These are phyloP conservation scores for Incumbomyces lentus DNA, from an alignment of 2,329 filamentous ascomycete species.

Conservation along the genomic window DNA sequence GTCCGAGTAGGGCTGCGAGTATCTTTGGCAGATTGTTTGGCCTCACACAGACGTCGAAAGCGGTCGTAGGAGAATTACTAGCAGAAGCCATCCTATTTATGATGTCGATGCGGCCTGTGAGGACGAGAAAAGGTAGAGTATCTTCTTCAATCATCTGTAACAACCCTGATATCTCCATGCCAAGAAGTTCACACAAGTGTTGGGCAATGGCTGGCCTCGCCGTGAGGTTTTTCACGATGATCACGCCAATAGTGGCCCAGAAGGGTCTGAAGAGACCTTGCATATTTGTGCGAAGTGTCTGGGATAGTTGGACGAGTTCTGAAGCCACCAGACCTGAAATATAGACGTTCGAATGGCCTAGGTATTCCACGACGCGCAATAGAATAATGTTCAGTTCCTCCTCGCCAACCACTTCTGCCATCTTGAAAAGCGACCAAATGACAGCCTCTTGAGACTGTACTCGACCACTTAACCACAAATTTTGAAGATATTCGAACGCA, in stretches of 20 bases:
- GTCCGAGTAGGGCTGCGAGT: conserved; percentile 47
- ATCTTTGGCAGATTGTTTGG: conserved; percentile 50
- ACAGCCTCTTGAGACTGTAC: conserved; percentile 68
- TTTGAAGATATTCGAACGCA: conserved; percentile 60
- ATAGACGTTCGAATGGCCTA: conserved; percentile 72
- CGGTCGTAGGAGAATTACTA: conserved; percentile 38
- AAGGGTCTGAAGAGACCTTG: conserved; percentile 70
- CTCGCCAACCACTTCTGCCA: conserved; percentile 66
- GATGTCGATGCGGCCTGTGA: conserved; percentile 65
- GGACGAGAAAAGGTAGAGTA: conserved; percentile 75
- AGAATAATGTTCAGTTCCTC: conserved; percentile 80
- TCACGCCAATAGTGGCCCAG: conserved; percentile 75
- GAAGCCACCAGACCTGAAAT: conserved; percentile 73
- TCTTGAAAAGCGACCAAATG: conserved; percentile 74
- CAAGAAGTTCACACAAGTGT: conserved; percentile 66
- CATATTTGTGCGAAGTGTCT: conserved; percentile 51
- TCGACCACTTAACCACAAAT: conserved; percentile 58
- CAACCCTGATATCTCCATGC: conserved; percentile 61
- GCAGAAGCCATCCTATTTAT: conserved; percentile 73
- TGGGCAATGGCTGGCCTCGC: conserved; percentile 72
- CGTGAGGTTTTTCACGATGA: conserved; percentile 71
- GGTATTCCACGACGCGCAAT: conserved; percentile 71
- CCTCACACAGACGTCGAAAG: conserved; percentile 53
- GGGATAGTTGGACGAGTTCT: conserved; percentile 64
- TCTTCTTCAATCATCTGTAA: conserved; percentile 66